Conservation (phyloP, 2,329 filamentous ascomycete species). For the Xylaria sp. region DNA sequence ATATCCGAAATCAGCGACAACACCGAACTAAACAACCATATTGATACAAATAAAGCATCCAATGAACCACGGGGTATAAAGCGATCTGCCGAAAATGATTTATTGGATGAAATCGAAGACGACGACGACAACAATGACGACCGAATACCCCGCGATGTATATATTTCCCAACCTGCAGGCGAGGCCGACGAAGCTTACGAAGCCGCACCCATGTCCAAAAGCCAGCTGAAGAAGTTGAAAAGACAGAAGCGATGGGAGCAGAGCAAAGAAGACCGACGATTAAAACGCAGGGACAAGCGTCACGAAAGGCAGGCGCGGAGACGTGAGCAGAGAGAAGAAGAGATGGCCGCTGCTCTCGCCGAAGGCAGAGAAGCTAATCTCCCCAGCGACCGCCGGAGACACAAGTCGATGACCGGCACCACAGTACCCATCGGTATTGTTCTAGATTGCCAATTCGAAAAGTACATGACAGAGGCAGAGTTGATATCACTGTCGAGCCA, state of each 20-base stretch:
- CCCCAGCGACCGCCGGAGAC: constrained; percentile 51
- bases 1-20: constrained; percentile 30
- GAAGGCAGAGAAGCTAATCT: constrained; percentile 58
- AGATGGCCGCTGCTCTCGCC: constrained; percentile 58
- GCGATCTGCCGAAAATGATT: constrained; percentile 60
- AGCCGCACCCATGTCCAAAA: constrained; percentile 81
- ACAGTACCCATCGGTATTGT: constrained; percentile 81
- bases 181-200: constrained; percentile 30
- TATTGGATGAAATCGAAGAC: constrained; percentile 68
- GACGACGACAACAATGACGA: constrained; percentile 73
- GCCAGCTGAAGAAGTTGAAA: constrained; percentile 81
- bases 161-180: constrained; percentile 50
- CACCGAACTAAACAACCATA: constrained; percentile 30
- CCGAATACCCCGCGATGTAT: constrained; percentile 60
- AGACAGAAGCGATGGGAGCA: constrained; percentile 81
- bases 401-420: constrained; percentile 47
- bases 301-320: constrained; percentile 60
- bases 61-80: constrained; percentile 44
- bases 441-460: constrained; percentile 92
- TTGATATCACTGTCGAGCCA: constrained; percentile 84
- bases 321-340: constrained; percentile 61
- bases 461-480: constrained; percentile 89
- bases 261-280: constrained; percentile 68
- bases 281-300: constrained; percentile 68
- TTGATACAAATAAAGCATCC: constrained; percentile 20